Evolutionary conservation across 176 grass and related monocot genomes (phyloP), one percentile per base, ranked within the genome.

Genomic region (Thinopyrum elongatum): DNA sequence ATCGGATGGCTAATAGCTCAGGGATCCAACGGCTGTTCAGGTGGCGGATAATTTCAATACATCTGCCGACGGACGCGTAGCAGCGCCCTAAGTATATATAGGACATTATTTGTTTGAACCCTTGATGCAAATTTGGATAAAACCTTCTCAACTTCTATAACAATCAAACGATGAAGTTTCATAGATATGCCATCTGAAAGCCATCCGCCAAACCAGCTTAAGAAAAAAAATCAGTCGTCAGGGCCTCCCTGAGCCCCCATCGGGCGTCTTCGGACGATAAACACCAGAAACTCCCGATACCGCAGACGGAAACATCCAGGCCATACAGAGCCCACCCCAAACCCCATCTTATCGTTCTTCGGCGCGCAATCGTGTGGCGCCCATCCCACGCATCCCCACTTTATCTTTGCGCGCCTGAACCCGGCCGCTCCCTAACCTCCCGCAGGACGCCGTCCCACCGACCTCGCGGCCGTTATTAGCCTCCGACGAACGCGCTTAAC

Each of bases 291-390:
- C 21, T n/a, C 68, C 69, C 13, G 33, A 70, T 49, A 15, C 85
- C 22, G 39, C 51, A 60, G 4, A 72, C 42, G 34, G 76, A 15
- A 63, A 47, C 49, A 59, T 60, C 81, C 76, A 57, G 78, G 65
- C 91, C 84, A 42, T 36, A 70, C 83, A 64, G 76, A 66, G 64
- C 71, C 81, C 76, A 88, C 46, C 74, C 59, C 26, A 6, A 76
- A 79, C 85, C 92, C 79, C 76, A 91, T 81, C 92, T 92, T 94
- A 91, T 94, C 92, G 34, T 83, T 42, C 28, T 78, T 76, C 70
- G 25, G 59, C 70, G 8, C 73, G 22, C 13, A 92, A 92, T 51
- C 66, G 88, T 83, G 93, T 86, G 93, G 88, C 33, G 30, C 10
- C 66, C 58, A 61, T 64, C 81, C 65, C 17, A 27, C 67, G 9